Base-by-base conservation (phyloP, 139 green algal species). In the Penium margaritaceum region DNA sequence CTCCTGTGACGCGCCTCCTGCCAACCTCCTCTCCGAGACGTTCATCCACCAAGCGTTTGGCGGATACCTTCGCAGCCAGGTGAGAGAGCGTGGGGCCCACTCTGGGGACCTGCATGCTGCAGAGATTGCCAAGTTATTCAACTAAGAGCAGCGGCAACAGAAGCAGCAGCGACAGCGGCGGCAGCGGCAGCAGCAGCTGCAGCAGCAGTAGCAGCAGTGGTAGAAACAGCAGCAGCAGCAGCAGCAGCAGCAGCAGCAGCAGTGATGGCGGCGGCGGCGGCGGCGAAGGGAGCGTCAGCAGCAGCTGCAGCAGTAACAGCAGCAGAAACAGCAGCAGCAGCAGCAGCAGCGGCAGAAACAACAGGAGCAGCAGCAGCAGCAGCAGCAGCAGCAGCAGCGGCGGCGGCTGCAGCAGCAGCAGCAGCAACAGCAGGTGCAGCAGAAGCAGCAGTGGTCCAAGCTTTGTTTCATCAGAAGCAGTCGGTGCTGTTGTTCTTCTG, bases 401-500 rank as follows among this genome's bases (percentile, higher is more conserved):
- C 5, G 35, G 46, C 35, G 3, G 12, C 32, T 32, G 85, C n/a
- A n/a, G n/a, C n/a, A n/a, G n/a, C n/a, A n/a, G n/a, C n/a, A n/a
- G n/a, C n/a, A n/a, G n/a, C n/a, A n/a, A n/a, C n/a, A n/a, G n/a
- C n/a, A n/a, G n/a, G 81, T 85, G 27, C 29, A 12, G 53, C 82
- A 87, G 69, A 86, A 90, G 21, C 81, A 69, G 24, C 85, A 95
- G 79, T 79, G n/a, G n/a, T n/a, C n/a, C n/a, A 85, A 0, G 73
- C 81, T 1, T 90, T 94, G n/a, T 83, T 96, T 44, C 71, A 70
- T 0, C 90, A 96, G 79, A 80, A 88, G 21, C 89, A 91, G 3
- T 97, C 96, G 88, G 91, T 96, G 14, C 85, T 97, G 21, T 96
- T 98, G 81, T 96, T 95, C 85, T 5, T 47, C 30, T 6, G 6